Conservation (phyloP, 352 stramenopile species). For the Aphanomyces invadans region DNA sequence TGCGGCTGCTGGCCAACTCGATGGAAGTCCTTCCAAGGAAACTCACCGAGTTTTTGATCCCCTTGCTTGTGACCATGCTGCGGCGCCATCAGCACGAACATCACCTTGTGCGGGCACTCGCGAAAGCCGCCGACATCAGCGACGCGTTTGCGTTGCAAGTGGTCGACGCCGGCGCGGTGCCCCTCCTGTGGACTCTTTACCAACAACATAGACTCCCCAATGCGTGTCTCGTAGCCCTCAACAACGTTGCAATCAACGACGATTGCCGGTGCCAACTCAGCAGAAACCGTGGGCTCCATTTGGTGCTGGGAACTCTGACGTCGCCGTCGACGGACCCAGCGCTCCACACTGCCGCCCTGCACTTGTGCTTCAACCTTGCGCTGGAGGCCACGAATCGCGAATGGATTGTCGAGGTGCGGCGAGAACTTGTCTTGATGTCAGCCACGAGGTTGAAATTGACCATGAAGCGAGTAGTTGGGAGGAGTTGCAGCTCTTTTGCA, state of each 20-base stretch:
- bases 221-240: neutral
- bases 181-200: conserved; percentile 1
- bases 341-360: neutral
- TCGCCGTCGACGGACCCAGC: neutral
- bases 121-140: neutral
- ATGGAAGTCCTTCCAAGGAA: neutral
- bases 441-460: too few relatives aligned
- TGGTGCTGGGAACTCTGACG: neutral
- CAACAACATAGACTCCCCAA: neutral
- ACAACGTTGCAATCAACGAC: conserved; percentile 7
- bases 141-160: neutral
- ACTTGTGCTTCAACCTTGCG: conserved; percentile 7
- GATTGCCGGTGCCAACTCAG: conserved; percentile 4
- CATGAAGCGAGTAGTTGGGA: neutral
- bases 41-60: neutral
- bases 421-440: too few relatives aligned
- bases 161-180: neutral
- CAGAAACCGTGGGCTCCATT: neutral
- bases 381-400: neutral
- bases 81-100: neutral
- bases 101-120: neutral
- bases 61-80: neutral
- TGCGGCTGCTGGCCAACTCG: neutral
- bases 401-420: conserved; percentile 5
- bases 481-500: neutral